Evolutionary conservation across 1,284 basidiomycete genomes (phyloP), one percentile per base, ranked within the genome.

Genomic region (Mycena citricolor): DNA sequence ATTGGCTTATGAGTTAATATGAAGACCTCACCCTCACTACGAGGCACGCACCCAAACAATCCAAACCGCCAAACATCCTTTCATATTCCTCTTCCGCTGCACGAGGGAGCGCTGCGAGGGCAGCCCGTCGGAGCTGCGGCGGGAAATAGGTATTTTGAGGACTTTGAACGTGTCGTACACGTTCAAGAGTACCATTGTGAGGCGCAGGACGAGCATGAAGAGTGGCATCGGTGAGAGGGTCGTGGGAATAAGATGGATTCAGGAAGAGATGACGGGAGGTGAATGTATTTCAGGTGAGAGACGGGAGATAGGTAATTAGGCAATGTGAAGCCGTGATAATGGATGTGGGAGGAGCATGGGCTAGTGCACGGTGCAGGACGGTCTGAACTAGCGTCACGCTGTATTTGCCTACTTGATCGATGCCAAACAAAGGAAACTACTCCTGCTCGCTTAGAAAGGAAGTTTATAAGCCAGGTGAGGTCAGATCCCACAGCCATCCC

Each of bases 111-210:
- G 76, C 16, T 73, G 60, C 54, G 79, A 85, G 7, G 82, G 81
- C 25, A 71, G 71, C 7, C 81, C 81, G 51, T 72, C 71, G 61
- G 79, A 79, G 25, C 80, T 46, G 14, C 51, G 46, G 5, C 74
- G 21, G 70, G 61, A 34, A 80, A 74, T 75, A 1, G 86, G 86
- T 2, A 63, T 61, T 57, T 84, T 85, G 47, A 90, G 70, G 0
- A 80, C 83, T 68, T 91, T 91, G 73, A 81, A 90, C 2, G 88
- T 84, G 51, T 87, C 84, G 54, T 83, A 90, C 30, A 90, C 70
- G 61, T 90, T 90, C 54, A 85, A 68, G 61, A 88, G 82, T 29
- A 89, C 71, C 64, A 88, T 76, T 51, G 73, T 69, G 49, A 84
- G 60, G 23, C 84, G 82, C 31, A 90, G 76, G 51, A 71, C 57